Conservation (phyloP, 2,329 filamentous ascomycete genomes). For the Bertia moriformis region DNA sequence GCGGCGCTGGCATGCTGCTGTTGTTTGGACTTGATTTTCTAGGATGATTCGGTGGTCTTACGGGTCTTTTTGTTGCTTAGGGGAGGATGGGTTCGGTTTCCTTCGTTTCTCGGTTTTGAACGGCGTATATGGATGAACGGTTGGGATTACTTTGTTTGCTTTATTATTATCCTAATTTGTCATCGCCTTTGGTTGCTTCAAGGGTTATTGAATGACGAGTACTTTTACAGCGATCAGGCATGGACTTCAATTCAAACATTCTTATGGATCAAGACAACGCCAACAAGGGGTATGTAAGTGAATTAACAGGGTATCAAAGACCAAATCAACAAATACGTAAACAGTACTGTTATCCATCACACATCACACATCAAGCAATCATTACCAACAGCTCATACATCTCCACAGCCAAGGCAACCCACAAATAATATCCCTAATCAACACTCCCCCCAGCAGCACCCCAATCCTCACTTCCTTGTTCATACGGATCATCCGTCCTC, state of each 20-base stretch:
- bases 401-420: background rate
- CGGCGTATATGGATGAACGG: background rate
- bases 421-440: background rate
- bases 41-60: background rate
- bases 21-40: background rate
- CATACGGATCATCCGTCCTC: background rate
- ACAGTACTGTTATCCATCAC: no score
- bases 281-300: no score
- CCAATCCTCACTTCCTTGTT: background rate
- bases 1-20: conserved; percentile 1
- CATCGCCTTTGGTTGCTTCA: background rate
- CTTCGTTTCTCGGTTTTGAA: background rate
- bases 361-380: background rate
- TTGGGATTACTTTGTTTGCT: background rate
- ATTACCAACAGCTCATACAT: background rate
- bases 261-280: no score
- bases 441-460: background rate
- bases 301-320: no score
- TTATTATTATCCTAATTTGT: background rate
- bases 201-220: no score
- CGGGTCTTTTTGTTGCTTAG: background rate
- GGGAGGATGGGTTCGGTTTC: no score
- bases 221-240: no score
- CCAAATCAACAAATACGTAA: no score
- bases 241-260: no score